A percentile compares a stretch with the other conserved stretches of the same genome.
Conservation (phyloP, 805 yeast species). For the Starmerella gropengiesseri region DNA sequence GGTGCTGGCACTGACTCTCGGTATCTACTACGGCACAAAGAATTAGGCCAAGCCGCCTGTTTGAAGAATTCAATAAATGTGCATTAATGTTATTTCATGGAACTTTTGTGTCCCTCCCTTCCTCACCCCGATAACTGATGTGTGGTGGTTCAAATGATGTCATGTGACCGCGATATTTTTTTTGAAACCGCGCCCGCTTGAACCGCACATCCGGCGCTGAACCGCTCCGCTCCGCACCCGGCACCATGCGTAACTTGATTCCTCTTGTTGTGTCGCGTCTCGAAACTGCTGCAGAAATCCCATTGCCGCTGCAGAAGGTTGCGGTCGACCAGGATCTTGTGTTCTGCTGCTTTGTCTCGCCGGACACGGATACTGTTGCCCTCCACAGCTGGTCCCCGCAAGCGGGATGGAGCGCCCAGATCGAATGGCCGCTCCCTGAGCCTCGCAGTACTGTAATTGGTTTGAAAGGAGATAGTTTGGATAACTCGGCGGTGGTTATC, state of each 20-base stretch:
- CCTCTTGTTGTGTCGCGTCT: conserved; percentile 17
- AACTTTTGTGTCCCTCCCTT: too few relatives aligned
- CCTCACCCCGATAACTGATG: too few relatives aligned
- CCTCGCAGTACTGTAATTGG: conserved; percentile 3
- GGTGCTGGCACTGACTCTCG: conserved; percentile 23
- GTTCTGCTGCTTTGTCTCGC: conserved; percentile 9
- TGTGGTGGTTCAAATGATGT: too few relatives aligned
- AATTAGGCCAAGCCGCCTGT: neutral
- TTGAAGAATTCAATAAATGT: neutral
- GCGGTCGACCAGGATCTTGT: conserved; percentile 13
- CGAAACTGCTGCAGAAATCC: conserved; percentile 8
- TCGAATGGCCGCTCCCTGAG: conserved; percentile 12
- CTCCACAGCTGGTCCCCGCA: conserved; percentile 18
- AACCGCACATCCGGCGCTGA: too few relatives aligned
- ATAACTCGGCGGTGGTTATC: conserved; percentile 53
- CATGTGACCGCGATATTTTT: too few relatives aligned
- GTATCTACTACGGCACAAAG: conserved; percentile 22
- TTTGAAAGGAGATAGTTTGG: conserved; percentile 15
- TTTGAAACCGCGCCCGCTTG: neutral
- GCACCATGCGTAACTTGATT: conserved; percentile 18
- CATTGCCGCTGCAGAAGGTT: conserved; percentile 10
- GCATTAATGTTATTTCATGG: neutral
- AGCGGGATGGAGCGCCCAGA: conserved; percentile 5
- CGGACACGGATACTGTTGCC: conserved; percentile 3
- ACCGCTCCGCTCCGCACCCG: too few relatives aligned